A percentile compares a stretch with the other conserved stretches of the same genome.
Evolutionary conservation across 768 basidiomycete genomes (phyloP).

Genomic region (Cantharellus anzutake): DNA sequence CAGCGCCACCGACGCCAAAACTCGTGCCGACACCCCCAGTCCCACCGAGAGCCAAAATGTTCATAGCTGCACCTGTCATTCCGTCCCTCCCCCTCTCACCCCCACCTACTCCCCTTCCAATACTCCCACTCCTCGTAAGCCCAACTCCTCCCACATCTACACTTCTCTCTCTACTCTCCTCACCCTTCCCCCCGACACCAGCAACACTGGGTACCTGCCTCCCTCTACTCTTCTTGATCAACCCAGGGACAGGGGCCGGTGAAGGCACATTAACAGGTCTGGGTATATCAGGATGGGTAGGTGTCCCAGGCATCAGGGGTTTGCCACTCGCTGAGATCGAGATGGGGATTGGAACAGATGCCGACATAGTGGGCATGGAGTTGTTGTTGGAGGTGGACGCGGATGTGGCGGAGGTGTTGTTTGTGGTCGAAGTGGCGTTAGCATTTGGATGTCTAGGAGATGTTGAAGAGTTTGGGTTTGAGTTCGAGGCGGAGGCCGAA

Average conservation of each 20-base stretch:
- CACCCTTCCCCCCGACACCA: neutral
- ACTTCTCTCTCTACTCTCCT: neutral
- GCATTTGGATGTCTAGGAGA: neutral
- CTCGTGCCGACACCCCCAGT: too few species aligned
- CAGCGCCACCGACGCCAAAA: too few species aligned
- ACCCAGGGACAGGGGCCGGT: conserved; percentile 14
- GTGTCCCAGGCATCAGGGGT: neutral
- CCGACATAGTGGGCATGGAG: neutral
- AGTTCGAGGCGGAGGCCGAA: neutral
- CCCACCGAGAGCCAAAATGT: too few species aligned
- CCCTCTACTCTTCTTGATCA: conserved; percentile 16
- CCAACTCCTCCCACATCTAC: too few species aligned
- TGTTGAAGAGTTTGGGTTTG: neutral
- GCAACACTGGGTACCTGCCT: conserved; percentile 13
- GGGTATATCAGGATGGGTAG: neutral
- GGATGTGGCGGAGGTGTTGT: neutral
- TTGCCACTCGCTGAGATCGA: neutral
- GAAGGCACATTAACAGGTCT: neutral
- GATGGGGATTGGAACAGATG: neutral
- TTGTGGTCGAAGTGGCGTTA: neutral
- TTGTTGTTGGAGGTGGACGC: neutral
- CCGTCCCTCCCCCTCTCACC: too few species aligned
- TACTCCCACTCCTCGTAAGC: too few species aligned
- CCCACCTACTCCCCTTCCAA: too few species aligned
- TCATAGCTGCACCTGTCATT: too few species aligned